Conservation (phyloP, 169 alveolate species). For the Babesia ovis region DNA sequence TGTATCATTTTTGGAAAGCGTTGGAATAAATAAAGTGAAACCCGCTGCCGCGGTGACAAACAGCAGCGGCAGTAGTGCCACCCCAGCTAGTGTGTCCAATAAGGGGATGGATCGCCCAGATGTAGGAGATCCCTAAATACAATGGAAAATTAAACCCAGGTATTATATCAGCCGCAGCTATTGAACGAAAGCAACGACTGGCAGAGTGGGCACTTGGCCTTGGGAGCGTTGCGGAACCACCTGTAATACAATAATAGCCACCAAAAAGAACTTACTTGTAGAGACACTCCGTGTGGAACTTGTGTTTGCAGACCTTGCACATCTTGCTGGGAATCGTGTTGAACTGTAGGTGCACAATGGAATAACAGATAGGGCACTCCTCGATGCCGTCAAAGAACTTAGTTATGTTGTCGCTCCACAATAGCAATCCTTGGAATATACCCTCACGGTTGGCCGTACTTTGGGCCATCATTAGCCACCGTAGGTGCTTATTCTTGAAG, state of each 20-base stretch:
- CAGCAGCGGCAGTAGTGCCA: no score
- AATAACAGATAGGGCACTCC: slow-evolving; percentile 65
- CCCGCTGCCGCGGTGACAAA: no score
- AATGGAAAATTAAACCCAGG: neutral
- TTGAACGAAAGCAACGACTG: slow-evolving; percentile 48
- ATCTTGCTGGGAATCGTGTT: slow-evolving; percentile 53
- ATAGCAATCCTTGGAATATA: slow-evolving; percentile 48
- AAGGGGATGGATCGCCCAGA: no score
- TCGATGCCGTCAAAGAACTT: slow-evolving; percentile 53
- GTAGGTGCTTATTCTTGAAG: slow-evolving; percentile 39
- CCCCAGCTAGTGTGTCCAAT: no score
- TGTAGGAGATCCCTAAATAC: no score
- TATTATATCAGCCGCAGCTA: slow-evolving; percentile 1
- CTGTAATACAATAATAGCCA: slow-evolving; percentile 1
- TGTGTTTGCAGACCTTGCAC: slow-evolving; percentile 66
- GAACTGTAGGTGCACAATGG: slow-evolving; percentile 64
- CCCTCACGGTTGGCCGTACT: slow-evolving; percentile 54
- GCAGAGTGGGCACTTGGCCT: slow-evolving; percentile 66
- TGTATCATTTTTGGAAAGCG: slow-evolving; percentile 21
- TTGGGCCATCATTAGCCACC: slow-evolving; percentile 60
- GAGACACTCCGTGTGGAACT: slow-evolving; percentile 62
- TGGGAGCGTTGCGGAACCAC: slow-evolving; percentile 67
- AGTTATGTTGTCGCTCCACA: slow-evolving; percentile 58
- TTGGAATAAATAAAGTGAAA: neutral
- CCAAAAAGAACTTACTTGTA: slow-evolving; percentile 29